Base-by-base conservation (phyloP, 305 asterid species). In the Fraxinus nigra region DNA sequence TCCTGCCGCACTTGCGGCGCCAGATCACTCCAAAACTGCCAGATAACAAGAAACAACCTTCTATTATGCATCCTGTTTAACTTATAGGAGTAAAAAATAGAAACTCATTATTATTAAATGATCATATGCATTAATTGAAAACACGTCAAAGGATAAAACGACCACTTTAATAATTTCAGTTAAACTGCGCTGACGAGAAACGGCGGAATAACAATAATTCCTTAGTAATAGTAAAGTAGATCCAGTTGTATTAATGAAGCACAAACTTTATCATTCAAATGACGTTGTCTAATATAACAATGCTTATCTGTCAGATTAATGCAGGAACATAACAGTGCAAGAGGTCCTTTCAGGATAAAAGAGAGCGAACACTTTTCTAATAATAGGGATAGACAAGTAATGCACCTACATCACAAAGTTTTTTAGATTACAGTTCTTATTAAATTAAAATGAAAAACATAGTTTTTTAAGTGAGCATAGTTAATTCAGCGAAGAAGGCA, bases 1-100 rank as follows among this genome's bases (percentile, higher is more conserved):
- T 90, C 82, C 87, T 89, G 91, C 79, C 99, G 96, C 51, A 94
- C 97, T 89, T 90, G 93, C 3, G 85, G 94, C 38, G 96, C 85
- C 87, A 95, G 91, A 84, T 91, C 97, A 87, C 87, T 91, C 99
- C 99, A 97, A 85, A 95, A 95, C 99, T 97, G 91, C 90, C 92
- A 83, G 70, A 87, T 48, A 85, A 79, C 79, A 76, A 75, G 13
- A 74, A 81, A 61, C 32, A 63, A 63, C 16, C 33, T 24, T 24
- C 34, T 63, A 22, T 22, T 20, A 22, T 0, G 8, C 34, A 22
- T 63, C 72, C 24, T 22, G 75, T 69, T 76, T 69, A 78, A 40
- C 73, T 30, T 14, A 37, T 48, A 35, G 40, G 24, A 69, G 67
- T 63, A 69, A 72, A 43, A 28, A 77, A 59, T 70, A 35, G 51